Base-by-base conservation (phyloP, 495 filamentous ascomycete genomes). In the Aspergillus saccharolyticus region DNA sequence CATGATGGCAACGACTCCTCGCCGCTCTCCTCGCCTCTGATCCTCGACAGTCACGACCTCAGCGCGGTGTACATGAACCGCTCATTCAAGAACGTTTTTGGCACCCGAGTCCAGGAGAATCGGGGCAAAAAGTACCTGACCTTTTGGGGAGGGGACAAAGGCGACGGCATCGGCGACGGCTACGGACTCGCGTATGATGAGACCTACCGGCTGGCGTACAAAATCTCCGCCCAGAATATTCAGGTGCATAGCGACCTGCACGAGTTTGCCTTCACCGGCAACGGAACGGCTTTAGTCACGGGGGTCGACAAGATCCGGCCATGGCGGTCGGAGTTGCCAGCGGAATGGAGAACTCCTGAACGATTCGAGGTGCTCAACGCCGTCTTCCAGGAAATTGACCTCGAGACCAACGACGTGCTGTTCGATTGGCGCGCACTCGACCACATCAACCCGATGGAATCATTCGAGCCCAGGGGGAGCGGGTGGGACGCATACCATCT, bases 231-330 rank as follows among this genome's bases (percentile, higher is more conserved):
- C 14, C 63, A 62, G 24, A 59, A 60, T 39, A 46, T 65, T 15
- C 33, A 52, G 17, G 51, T 53, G 7, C 54, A 62, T 42, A 59
- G 56, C 24, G 68, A 69, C 33, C 20, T 73, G 9, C 74, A 78
- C 58, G 74, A 78, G 53, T 71, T 73, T 21, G 67, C 59, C 8
- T 66, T 75, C 46, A 73, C 70, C 3, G 57, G 61, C 17, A 67
- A 78, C 42, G 63, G 74, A 19, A 79, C 77, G 0, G 74, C 75
- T 4, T 57, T 80, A 10, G 74, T 79, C 10, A 72, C 73, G 14
- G 69, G 74, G 19, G 79, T 80, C 46, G 67, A 79, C 45, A 67
- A 63, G 8, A 55, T 58, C 8, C 56, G 69, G 4, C 42, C 42
- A 0, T 42, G 42, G 8, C 48, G 39, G 42, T 30, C 48, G 17